Evolutionary conservation across 2,329 filamentous ascomycete genomes (phyloP).

Genomic region (Mycogone perniciosa): DNA sequence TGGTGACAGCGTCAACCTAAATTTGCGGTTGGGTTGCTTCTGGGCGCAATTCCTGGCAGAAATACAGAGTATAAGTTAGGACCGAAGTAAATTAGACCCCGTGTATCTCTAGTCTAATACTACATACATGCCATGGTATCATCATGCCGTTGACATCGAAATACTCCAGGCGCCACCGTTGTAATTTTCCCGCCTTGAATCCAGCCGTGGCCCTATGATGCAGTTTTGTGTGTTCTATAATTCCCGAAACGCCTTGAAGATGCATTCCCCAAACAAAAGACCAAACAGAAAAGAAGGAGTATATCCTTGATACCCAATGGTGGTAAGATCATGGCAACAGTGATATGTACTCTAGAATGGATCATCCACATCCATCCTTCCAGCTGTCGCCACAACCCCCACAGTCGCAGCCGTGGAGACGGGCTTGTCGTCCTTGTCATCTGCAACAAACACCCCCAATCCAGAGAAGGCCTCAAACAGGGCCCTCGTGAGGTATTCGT

Average conservation of each 20-base stretch:
- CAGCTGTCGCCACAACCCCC: conserved; percentile 30
- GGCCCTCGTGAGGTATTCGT: conserved; percentile 74
- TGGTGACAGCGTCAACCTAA: too few species aligned
- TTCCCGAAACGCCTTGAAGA: not conserved
- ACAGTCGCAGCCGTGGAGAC: conserved; percentile 29
- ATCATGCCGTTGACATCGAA: not conserved
- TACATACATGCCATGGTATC: conserved; percentile 8
- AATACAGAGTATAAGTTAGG: conserved; percentile 3
- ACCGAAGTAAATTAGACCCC: not conserved
- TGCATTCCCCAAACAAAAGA: not conserved
- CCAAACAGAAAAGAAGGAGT: not conserved
- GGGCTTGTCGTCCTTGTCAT: conserved; percentile 53
- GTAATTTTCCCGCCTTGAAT: not conserved
- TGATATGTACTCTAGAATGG: conserved; percentile 27
- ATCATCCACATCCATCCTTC: conserved; percentile 45
- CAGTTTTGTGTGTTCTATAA: not conserved
- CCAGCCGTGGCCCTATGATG: not conserved
- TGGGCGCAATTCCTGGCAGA: too few species aligned
- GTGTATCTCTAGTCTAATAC: conserved; percentile 8
- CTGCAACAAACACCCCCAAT: conserved; percentile 76
- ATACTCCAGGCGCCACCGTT: not conserved
- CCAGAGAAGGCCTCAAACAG: conserved; percentile 88
- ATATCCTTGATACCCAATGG: not conserved
- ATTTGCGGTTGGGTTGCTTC: too few species aligned
- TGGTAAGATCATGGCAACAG: not conserved